Conservation (phyloP, 768 basidiomycete genomes). For the Termitomyces heimii region DNA sequence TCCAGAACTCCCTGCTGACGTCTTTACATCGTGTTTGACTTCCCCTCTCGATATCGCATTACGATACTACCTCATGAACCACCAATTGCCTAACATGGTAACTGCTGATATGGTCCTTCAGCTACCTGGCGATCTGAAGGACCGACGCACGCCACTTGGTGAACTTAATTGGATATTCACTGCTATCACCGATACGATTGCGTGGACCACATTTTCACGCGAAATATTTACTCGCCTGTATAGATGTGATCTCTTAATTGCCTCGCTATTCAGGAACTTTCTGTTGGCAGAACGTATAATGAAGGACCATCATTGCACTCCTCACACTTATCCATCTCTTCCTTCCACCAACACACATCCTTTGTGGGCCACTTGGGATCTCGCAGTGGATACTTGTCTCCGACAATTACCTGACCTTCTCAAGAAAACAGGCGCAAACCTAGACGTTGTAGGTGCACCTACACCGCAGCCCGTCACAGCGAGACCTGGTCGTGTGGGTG, state of each 20-base stretch:
- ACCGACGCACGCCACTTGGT: conserved; percentile 91
- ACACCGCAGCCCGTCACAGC: conserved; percentile 23
- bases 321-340: conserved; percentile 86
- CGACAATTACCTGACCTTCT: conserved; percentile 89
- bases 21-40: conserved; percentile 96
- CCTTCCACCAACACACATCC: conserved; percentile 96
- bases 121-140: conserved; percentile 94
- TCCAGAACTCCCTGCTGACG: conserved; percentile 94
- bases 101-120: conserved; percentile 90
- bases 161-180: conserved; percentile 99
- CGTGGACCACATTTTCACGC: conserved; percentile 95
- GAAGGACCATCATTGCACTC: conserved; percentile 97
- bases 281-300: conserved; percentile 95
- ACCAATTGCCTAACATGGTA: conserved; percentile 75
- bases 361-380: conserved; percentile 97
- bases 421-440: conserved; percentile 26
- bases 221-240: conserved; percentile 93
- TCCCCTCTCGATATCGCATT: conserved; percentile 98
- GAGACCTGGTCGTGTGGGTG: conserved; percentile 36
- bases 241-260: conserved; percentile 91
- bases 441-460: conserved; percentile 14
- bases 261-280: conserved; percentile 96
- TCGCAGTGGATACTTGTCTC: conserved; percentile 91
- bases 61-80: conserved; percentile 88
- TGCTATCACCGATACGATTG: conserved; percentile 97